Evolutionary conservation across 2,329 filamentous ascomycete species (phyloP), one percentile per base, ranked within the genome.

Genomic region (Aspergillaceae sp.): DNA sequence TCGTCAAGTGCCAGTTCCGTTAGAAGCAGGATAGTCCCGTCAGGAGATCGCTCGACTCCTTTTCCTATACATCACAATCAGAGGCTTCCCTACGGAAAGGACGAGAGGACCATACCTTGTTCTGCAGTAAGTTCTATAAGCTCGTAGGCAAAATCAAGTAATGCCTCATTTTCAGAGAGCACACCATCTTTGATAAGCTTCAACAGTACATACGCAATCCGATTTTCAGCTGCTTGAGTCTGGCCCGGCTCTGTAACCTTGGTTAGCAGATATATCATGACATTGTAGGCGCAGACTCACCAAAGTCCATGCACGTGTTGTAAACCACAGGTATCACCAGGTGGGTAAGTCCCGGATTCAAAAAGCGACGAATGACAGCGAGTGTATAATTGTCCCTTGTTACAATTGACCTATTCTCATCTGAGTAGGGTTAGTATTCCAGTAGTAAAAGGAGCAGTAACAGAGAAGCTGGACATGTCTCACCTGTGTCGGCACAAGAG

Each of bases 241-340:
- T 68, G 67, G 27, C 66, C 66, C 33, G 67, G 66, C 46, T 67
- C 66, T 70, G 41, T 9, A 10, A 9, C n/a, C 28, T 4, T 27
- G 5, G 45, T 64, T 45, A 65, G 55, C 42, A 42, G 44, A n/a
- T 19, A 9, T 29, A 10, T 19, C 19, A 44, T 7, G 10, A 28
- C 7, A 34, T 4, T 33, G 1, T 26, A 10, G 4, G 19, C 8
- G 6, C 8, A 27, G 29, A 34, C 55, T 44, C 51, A 72, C 69
- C 69, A 54, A 62, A 72, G 48, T 72, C 70, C 47, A 66, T 60
- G 53, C 69, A 72, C 43, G 71, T 64, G 47, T 73, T 73, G 56
- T 69, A 72, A 38, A 72, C 59, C 40, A 72, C 69, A 47, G 67
- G 66, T 47, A 72, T 65, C 28, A 64, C 63, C 28, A 72, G 61